Evolutionary conservation across 108 stramenopile genomes (phyloP).

Genomic region (Phaeodactylum tricornutum): DNA sequence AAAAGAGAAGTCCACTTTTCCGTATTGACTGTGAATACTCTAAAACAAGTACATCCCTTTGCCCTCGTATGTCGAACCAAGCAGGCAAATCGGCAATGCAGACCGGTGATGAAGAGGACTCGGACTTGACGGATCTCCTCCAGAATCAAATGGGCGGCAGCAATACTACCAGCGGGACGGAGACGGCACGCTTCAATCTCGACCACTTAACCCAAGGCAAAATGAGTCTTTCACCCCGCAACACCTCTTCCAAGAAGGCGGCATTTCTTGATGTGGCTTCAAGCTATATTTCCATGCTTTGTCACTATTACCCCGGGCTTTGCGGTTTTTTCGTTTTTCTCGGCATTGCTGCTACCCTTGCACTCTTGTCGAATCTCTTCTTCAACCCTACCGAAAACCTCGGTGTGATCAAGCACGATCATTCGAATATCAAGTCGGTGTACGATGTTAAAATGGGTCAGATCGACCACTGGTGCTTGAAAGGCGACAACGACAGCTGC

Average conservation of each 20-base stretch:
- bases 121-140: too few relatives aligned
- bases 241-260: too few relatives aligned
- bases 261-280: background rate
- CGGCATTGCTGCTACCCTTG: background rate
- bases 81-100: too few relatives aligned
- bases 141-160: too few relatives aligned
- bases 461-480: slow-evolving; percentile 51
- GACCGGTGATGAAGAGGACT: too few relatives aligned
- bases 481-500: slow-evolving; percentile 53
- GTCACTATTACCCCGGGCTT: background rate
- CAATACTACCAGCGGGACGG: too few relatives aligned
- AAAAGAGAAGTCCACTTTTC: background rate
- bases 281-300: background rate
- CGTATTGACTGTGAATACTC: too few relatives aligned
- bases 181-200: too few relatives aligned
- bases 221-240: background rate
- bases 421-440: slow-evolving; percentile 27
- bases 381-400: slow-evolving; percentile 45
- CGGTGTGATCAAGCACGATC: slow-evolving; percentile 44
- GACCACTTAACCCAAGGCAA: background rate
- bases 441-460: slow-evolving; percentile 47
- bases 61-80: too few relatives aligned
- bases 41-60: too few relatives aligned
- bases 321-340: background rate
- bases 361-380: background rate